Base-by-base conservation (phyloP, 2,329 filamentous ascomycete genomes). In the Aspergillus unguis region DNA sequence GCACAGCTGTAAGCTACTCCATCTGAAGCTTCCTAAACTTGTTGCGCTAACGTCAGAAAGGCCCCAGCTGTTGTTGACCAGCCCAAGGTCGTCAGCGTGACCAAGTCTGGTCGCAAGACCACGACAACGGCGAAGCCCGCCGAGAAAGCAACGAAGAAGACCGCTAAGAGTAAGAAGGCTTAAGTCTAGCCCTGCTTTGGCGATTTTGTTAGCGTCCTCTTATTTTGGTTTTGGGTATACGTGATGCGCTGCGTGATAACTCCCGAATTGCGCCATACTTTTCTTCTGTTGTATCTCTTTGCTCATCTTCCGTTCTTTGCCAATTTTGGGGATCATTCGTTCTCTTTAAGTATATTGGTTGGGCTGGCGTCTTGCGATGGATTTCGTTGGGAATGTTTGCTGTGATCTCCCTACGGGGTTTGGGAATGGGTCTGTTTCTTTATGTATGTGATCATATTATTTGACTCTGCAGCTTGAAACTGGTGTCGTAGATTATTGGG, bases 71-170 rank as follows among this genome's bases (percentile, higher is more conserved):
- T 87, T 45, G 80, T 85, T 52, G 85, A 90, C 62, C 85, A 87
- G 75, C 79, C 84, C 58, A 84, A 85, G 65, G 80, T 86, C 44
- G 75, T 91, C 48, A 83, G 81, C 71, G 92, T 89, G 83, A 92
- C 90, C 72, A 94, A 94, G 83, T 86, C 88, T 49, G 90, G 90
- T 44, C 87, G 90, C 62, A 87, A 95, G 64, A 84, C 86, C 64
- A 95, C 94, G 84, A 73, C 77, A 38, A 75, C 75, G 35, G 71
- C 76, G 40, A 78, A 78, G 44, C 71, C 75, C 32, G 66, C 75
- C 33, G 66, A 71, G 55, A 69, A 72, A 62, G 73, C 77, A 58
- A 78, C 77, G 67, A 79, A 77, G 66, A 69, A 72, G 29, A 59
- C 72, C 9, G 53, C 69, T 8, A 76, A 75, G 69, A 76, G 75